Evolutionary conservation across 2,329 filamentous ascomycete species (phyloP).

Genomic region (Aspergillus ruber): DNA sequence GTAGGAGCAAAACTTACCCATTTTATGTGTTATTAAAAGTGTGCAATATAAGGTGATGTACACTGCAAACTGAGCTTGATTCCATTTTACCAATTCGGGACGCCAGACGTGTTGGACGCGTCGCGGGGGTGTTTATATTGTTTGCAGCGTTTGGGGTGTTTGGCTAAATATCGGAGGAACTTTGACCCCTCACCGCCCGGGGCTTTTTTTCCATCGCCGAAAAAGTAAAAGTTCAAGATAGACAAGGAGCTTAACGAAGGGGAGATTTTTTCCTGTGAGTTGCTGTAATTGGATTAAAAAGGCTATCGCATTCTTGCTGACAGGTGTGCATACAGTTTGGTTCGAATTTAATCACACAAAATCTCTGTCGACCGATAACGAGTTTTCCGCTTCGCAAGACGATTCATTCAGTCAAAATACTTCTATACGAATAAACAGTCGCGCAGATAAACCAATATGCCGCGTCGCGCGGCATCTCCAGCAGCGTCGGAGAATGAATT

Average conservation of each 20-base stretch:
- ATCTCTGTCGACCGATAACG: not conserved
- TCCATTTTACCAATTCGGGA: slow-evolving; percentile 36
- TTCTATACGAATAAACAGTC: not conserved
- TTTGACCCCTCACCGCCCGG: slow-evolving; percentile 25
- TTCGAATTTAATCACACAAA: not conserved
- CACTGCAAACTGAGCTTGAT: not conserved
- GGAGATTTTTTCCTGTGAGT: not conserved
- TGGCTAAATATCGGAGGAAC: slow-evolving; percentile 11
- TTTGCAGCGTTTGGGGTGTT: slow-evolving; percentile 19
- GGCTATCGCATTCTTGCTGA: not conserved
- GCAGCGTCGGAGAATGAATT: slow-evolving; percentile 82
- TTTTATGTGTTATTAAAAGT: slow-evolving; percentile 9
- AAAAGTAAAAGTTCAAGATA: not conserved
- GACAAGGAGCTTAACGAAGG: not conserved
- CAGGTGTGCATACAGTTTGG: too few species aligned
- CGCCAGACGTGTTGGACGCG: slow-evolving; percentile 35
- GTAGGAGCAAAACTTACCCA: slow-evolving; percentile 19
- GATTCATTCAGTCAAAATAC: not conserved
- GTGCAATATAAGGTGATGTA: slow-evolving; percentile 5
- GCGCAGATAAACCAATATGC: slow-evolving; percentile 49
- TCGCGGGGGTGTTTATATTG: slow-evolving; percentile 18
- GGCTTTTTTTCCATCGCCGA: slow-evolving; percentile 13
- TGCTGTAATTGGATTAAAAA: not conserved
- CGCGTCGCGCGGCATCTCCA: slow-evolving; percentile 68
- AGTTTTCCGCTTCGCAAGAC: not conserved